phyloP scores from a whole-genome alignment of 768 basidiomycete species.

The Leucosporidium creatinivorum region DNA sequence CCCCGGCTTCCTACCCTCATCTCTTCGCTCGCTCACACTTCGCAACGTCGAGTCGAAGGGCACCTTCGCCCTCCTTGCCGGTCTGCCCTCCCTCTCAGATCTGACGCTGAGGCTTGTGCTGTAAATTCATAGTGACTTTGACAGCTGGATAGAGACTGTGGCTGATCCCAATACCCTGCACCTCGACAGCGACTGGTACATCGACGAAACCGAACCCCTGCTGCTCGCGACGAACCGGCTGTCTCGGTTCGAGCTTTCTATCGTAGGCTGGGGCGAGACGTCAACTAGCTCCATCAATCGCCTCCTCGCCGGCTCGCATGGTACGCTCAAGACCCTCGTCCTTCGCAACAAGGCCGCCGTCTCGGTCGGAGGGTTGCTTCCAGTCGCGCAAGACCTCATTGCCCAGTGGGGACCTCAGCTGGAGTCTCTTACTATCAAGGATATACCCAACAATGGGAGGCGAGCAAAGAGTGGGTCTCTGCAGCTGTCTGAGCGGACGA shows the following conservation, averaged over 20 bases:
- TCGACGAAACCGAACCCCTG: neutral
- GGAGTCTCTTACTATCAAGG: conserved; percentile 14
- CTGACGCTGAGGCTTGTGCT: conserved; percentile 22
- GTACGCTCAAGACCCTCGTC: conserved; percentile 12
- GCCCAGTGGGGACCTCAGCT: neutral
- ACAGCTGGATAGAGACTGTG: no score
- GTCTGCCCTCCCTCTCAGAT: conserved; percentile 6
- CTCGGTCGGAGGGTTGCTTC: conserved; percentile 5
- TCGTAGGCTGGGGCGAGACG: conserved; percentile 20
- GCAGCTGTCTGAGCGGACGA: no score
- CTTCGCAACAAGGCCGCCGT: conserved; percentile 23
- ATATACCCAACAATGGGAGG: conserved; percentile 15
- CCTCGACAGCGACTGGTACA: conserved; percentile 14
- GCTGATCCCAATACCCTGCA: neutral
- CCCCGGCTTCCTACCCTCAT: neutral
- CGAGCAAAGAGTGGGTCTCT: neutral
- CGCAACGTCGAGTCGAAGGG: conserved; percentile 16
- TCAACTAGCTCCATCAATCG: conserved; percentile 4
- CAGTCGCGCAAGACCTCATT: conserved; percentile 5
- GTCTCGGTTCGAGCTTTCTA: conserved; percentile 24
- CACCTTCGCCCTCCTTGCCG: conserved; percentile 12
- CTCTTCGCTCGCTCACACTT: conserved; percentile 15
- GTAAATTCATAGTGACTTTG: neutral
- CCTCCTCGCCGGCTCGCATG: conserved; percentile 13
- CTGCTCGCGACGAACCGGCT: neutral